These are phyloP conservation scores for Pseudognaphalium luteoalbum DNA, from an alignment of 129 eudicot genomes.

Conservation along the genomic window DNA sequence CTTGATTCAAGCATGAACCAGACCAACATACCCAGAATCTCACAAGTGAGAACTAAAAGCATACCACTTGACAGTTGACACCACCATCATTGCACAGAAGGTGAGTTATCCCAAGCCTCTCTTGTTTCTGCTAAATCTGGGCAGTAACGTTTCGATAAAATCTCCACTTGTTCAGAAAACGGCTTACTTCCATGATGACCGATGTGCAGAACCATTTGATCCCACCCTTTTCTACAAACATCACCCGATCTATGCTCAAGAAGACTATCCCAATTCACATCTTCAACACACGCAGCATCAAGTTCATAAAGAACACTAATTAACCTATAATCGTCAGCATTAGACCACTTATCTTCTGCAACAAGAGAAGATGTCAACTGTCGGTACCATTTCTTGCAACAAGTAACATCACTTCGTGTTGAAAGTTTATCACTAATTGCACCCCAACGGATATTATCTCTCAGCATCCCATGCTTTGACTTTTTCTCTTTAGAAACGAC, in stretches of 20 bases:
- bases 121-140: slow-evolving; percentile 52
- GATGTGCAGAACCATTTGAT: slow-evolving; percentile 62
- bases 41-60: background rate
- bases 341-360: slow-evolving; percentile 49
- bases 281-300: slow-evolving; percentile 68
- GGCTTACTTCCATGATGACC: slow-evolving; percentile 50
- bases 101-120: slow-evolving; percentile 61
- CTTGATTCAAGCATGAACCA: background rate
- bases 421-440: slow-evolving; percentile 56
- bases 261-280: slow-evolving; percentile 77
- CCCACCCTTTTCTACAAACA: slow-evolving; percentile 58
- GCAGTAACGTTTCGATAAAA: slow-evolving; percentile 52
- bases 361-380: slow-evolving; percentile 73
- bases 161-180: slow-evolving; percentile 65
- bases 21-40: background rate
- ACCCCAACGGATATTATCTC: slow-evolving; percentile 66
- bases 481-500: slow-evolving; percentile 41
- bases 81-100: slow-evolving; percentile 15
- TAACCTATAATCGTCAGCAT: slow-evolving; percentile 63
- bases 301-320: slow-evolving; percentile 44
- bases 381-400: slow-evolving; percentile 68
- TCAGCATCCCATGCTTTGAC: slow-evolving; percentile 71
- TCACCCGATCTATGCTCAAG: slow-evolving; percentile 60
- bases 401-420: slow-evolving; percentile 36
- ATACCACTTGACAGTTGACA: background rate